Conservation (phyloP, 495 filamentous ascomycete genomes). For the Hypoxylon crocopeplum region DNA sequence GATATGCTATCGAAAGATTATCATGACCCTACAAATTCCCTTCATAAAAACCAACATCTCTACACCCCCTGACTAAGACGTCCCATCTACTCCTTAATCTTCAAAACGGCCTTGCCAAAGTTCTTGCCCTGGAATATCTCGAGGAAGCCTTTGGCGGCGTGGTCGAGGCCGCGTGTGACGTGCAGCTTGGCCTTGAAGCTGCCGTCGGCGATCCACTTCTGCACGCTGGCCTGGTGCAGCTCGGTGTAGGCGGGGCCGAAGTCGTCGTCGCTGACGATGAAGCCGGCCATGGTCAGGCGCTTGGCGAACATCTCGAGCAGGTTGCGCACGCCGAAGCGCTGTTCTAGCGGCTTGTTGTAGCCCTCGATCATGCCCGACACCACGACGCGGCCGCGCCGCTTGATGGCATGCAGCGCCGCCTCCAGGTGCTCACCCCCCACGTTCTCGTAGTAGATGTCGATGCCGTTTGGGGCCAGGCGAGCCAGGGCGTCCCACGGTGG, state of each 20-base stretch:
- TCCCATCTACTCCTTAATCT: constrained; percentile 68
- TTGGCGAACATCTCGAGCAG: constrained; percentile 56
- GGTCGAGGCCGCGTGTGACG: constrained; percentile 83
- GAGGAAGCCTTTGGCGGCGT: constrained; percentile 75
- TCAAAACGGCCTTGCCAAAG: constrained; percentile 89
- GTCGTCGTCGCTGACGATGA: constrained; percentile 67
- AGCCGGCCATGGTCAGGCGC: constrained; percentile 67
- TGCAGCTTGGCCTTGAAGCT: constrained; percentile 74
- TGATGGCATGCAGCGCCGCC: constrained; percentile 69
- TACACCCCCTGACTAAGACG: too few species aligned
- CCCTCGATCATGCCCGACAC: constrained; percentile 71
- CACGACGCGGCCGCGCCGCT: too few species aligned
- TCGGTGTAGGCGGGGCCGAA: constrained; percentile 72
- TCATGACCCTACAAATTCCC: too few species aligned
- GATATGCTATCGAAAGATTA: too few species aligned
- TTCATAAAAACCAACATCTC: too few species aligned
- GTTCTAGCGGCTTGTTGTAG: constrained; percentile 70
- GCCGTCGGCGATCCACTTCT: constrained; percentile 84
- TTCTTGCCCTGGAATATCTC: constrained; percentile 86
- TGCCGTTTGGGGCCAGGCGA: constrained; percentile 77
- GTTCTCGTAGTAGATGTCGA: constrained; percentile 96
- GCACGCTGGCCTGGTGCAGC: constrained; percentile 81
- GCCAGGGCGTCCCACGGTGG: constrained; percentile 71
- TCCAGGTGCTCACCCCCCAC: constrained; percentile 89
- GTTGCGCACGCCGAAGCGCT: constrained; percentile 74